Evolutionary conservation across 257 asterid species (phyloP).

Genomic region (Lycium barbarum): DNA sequence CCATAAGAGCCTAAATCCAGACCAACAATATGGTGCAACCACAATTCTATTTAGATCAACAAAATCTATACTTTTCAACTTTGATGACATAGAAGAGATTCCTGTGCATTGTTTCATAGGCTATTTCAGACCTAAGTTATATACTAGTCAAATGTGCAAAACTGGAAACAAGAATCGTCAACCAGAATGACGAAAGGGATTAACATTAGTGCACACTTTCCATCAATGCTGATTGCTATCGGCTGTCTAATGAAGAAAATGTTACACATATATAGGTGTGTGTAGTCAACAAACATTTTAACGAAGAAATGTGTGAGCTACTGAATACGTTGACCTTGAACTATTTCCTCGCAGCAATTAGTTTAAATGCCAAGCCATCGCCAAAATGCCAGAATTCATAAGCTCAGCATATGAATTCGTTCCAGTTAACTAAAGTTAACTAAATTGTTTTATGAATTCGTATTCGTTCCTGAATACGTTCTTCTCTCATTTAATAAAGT

Average conservation of each 20-base stretch:
- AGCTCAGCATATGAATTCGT: too few relatives aligned
- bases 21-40: neutral
- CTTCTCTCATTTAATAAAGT: neutral
- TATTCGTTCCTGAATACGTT: too few relatives aligned
- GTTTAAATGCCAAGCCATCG: neutral
- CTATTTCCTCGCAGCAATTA: neutral
- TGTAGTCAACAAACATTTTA: neutral
- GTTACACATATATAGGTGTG: neutral
- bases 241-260: neutral
- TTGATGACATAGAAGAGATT: neutral
- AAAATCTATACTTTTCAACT: neutral
- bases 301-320: neutral
- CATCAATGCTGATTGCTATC: neutral
- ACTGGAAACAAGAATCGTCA: neutral
- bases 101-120: neutral
- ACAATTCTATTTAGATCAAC: neutral
- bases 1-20: too few relatives aligned
- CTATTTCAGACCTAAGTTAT: neutral
- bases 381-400: neutral
- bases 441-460: too few relatives aligned
- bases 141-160: slow-evolving; percentile 8
- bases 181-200: neutral
- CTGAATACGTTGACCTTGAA: neutral
- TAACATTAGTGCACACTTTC: neutral
- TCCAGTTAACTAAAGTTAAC: too few relatives aligned